Base-by-base conservation (phyloP, 768 basidiomycete species). In the Kwoniella sp. region DNA sequence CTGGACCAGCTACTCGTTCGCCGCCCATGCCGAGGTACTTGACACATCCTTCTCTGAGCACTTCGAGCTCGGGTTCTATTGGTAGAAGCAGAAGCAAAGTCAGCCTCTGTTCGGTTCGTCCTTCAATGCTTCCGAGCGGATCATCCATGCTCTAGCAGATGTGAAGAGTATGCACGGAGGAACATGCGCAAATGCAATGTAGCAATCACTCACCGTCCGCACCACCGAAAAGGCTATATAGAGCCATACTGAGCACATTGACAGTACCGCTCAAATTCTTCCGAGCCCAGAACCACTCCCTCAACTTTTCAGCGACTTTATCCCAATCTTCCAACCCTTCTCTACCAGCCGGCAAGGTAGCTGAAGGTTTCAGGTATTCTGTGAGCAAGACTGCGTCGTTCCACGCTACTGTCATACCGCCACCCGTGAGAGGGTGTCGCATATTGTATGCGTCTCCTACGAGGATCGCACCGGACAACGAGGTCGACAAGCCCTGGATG, bases 361-460 rank as follows among this genome's bases (percentile, higher is more conserved):
- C 81, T 73, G 24, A 74, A 69, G 37, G 88, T 79, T 25, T 82
- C 0, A 96, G 82, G 63, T 91, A 81, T 17, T 85, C 67, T 0
- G 33, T 86, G 80, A 98, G 83, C 30, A 90, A 68, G 15, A 92
- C 88, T 4, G 90, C 89, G 69, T 98, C 96, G 73, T 87, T 85
- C 51, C 98, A 82, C 1, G 92, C 93, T 40, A 97, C 95, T 0
- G 93, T 94, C 96, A 99, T 99, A 5, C 96, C 96, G 12, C 93
- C 92, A 5, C 96, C 96, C 0, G 96, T 99, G 22, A 99, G 84
- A 1, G 96, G 96, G 79, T 99, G 96, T 0, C 96, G 90, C 94
- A 98, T 98, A 77, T 98, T 99, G 89, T 92, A 95, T 1, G 95
- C 88, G 77, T 98, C 96, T 1, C 96, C 96, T 33, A 96, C 83